phyloP scores from a whole-genome alignment of 768 basidiomycete genomes.

The Mycena albidolilacea region DNA sequence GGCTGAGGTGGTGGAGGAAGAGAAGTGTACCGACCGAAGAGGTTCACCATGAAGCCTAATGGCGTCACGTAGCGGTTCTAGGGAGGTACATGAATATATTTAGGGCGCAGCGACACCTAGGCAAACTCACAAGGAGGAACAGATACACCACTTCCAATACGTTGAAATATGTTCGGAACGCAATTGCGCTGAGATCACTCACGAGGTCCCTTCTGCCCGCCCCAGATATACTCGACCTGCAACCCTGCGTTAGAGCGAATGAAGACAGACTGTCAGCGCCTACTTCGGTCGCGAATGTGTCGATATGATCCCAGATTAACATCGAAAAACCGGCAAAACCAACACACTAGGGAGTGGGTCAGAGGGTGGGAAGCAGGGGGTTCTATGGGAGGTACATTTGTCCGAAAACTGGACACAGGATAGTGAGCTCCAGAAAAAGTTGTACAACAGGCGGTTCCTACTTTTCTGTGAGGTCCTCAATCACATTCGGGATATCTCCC shows the following conservation, averaged over 20 bases:
- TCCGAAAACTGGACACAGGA: not conserved
- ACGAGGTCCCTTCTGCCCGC: conserved; percentile 62
- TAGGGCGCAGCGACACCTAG: not conserved
- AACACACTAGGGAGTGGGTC: conserved; percentile 45
- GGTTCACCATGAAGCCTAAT: conserved; percentile 72
- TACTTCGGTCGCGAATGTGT: conserved; percentile 66
- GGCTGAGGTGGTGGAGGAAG: not conserved
- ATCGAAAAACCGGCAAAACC: conserved; percentile 52
- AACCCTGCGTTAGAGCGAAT: not conserved
- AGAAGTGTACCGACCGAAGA: conserved; percentile 53
- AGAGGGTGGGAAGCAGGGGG: not conserved
- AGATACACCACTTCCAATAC: conserved; percentile 55
- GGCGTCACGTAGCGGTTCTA: conserved; percentile 77
- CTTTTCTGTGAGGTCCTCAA: conserved; percentile 2
- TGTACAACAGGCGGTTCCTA: not conserved
- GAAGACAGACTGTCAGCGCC: not conserved
- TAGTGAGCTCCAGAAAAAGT: not conserved
- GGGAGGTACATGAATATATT: not conserved
- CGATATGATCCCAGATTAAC: conserved; percentile 65
- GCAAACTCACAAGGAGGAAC: conserved; percentile 51
- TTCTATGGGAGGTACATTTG: not conserved
- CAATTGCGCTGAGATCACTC: conserved; percentile 40
- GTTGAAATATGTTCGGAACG: not conserved
- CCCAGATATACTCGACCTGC: conserved; percentile 69
- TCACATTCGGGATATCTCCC: not conserved